Evolutionary conservation across 2,329 filamentous ascomycete genomes (phyloP), one percentile per base, ranked within the genome.

Genomic region (Neurospora sp.): DNA sequence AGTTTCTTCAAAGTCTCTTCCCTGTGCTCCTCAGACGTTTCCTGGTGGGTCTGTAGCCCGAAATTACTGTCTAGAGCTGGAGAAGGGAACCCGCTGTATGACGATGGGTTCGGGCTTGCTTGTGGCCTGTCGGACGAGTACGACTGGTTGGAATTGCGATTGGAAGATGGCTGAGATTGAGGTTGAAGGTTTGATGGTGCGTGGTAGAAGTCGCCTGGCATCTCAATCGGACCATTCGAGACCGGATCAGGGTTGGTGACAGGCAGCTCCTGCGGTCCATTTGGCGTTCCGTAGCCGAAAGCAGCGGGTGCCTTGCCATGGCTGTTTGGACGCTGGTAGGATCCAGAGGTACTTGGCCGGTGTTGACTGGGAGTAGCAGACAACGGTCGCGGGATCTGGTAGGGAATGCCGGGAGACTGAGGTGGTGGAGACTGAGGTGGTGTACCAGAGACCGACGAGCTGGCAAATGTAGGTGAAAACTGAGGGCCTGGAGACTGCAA

Each of bases 201-300:
- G 65, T 84, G 79, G 72, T 82, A 83, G 74, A 79, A 85, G 74
- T 87, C 85, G 28, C 85, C 85, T 0, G 81, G 80, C 71, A 83
- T 78, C 71, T 84, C 82, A 70, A 81, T 77, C 70, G 68, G 67
- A 72, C 46, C 36, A 6, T 67, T 74, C 62, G 41, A 70, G 39
- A 71, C 69, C 19, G 68, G 67, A 12, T 66, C 72, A n/a, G 68
- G 67, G 28, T 70, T 71, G 36, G 69, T 73, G 39, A 70, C 74
- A 10, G 83, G 80, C 8, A 86, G 80, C 70, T 86, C 84, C 70
- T 74, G 68, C 67, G 73, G 67, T 69, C 69, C 71, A 74, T 76
- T 68, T 62, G 70, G 70, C 1, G 67, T 33, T 15, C 68, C 57
- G n/a, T 70, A 67, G 76, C 78, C 74, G 73, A 75, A 46, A 76